Conservation (phyloP, 129 eudicot genomes). For the Centaurea solstitialis region DNA sequence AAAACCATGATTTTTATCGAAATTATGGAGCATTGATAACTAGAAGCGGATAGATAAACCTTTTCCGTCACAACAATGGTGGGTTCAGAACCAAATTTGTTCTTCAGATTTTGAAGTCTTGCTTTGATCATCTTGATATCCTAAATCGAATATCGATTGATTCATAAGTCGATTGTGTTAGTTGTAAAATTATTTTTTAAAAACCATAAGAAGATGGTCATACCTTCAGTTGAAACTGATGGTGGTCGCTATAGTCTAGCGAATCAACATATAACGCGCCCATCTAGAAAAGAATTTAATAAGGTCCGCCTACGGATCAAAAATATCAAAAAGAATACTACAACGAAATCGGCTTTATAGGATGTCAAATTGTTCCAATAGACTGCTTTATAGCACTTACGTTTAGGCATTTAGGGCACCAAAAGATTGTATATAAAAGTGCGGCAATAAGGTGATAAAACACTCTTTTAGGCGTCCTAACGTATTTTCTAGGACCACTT, state of each 20-base stretch:
- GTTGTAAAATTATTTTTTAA: neutral
- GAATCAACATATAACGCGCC: slow-evolving; percentile 63
- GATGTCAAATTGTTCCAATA: neutral
- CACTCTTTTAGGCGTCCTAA: neutral
- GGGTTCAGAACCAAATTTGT: slow-evolving; percentile 53
- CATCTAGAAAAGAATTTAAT: slow-evolving; percentile 39
- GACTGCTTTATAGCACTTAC: neutral
- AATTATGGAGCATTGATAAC: neutral
- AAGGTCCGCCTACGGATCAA: neutral
- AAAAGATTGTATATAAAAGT: no score
- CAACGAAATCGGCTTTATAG: neutral
- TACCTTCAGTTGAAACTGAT: slow-evolving; percentile 65
- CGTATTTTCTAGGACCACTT: neutral
- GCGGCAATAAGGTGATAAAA: neutral
- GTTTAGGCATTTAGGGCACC: neutral
- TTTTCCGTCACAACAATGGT: slow-evolving; percentile 69
- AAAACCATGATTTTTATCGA: neutral
- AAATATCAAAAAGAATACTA: neutral
- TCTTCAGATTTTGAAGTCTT: slow-evolving; percentile 58
- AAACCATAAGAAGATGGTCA: neutral
- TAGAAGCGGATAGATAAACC: slow-evolving; percentile 35
- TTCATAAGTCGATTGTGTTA: neutral
- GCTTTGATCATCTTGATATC: slow-evolving; percentile 54
- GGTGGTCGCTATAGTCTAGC: slow-evolving; percentile 84
- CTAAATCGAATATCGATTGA: slow-evolving; percentile 34